Evolutionary conservation across 2,329 filamentous ascomycete genomes (phyloP).

Genomic region (Hymenoscyphus repandus): DNA sequence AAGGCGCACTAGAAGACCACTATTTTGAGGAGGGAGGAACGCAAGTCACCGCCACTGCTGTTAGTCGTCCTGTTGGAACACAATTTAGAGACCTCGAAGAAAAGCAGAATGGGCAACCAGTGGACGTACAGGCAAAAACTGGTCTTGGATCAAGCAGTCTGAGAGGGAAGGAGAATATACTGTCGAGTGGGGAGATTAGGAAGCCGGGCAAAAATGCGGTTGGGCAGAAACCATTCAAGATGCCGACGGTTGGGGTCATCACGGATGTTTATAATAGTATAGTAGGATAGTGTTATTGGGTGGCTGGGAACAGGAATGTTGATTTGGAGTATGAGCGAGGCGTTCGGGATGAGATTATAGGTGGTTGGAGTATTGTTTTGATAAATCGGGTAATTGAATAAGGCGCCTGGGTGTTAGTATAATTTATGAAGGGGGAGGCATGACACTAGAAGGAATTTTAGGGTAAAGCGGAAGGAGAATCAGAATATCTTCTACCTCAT

Average conservation of each 20-base stretch:
- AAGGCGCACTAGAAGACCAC: slow-evolving; percentile 61
- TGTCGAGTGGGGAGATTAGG: slow-evolving; percentile 4
- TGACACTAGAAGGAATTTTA: too few species aligned
- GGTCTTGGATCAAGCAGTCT: neutral
- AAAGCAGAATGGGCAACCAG: neutral
- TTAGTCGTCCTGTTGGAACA: slow-evolving; percentile 10
- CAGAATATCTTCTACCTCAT: too few species aligned
- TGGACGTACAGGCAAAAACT: neutral
- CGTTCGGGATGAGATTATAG: too few species aligned
- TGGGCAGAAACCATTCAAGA: slow-evolving; percentile 50
- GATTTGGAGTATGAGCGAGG: too few species aligned
- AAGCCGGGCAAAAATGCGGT: slow-evolving; percentile 51
- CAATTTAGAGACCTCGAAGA: slow-evolving; percentile 13
- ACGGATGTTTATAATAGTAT: slow-evolving; percentile 65
- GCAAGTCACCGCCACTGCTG: slow-evolving; percentile 35
- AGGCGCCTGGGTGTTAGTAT: too few species aligned
- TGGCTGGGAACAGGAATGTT: slow-evolving; percentile 30
- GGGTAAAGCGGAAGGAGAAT: too few species aligned
- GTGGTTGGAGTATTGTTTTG: too few species aligned
- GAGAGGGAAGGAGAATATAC: slow-evolving; percentile 1
- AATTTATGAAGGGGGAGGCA: too few species aligned
- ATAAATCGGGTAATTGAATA: too few species aligned
- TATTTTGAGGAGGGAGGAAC: slow-evolving; percentile 51
- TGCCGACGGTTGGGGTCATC: slow-evolving; percentile 35
- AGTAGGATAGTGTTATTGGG: too few species aligned